Percentiles rank a stretch among this genome's conserved stretches.
phyloP scores from a whole-genome alignment of 73 alveolate genomes.

The Durusdinium trenchii region DNA sequence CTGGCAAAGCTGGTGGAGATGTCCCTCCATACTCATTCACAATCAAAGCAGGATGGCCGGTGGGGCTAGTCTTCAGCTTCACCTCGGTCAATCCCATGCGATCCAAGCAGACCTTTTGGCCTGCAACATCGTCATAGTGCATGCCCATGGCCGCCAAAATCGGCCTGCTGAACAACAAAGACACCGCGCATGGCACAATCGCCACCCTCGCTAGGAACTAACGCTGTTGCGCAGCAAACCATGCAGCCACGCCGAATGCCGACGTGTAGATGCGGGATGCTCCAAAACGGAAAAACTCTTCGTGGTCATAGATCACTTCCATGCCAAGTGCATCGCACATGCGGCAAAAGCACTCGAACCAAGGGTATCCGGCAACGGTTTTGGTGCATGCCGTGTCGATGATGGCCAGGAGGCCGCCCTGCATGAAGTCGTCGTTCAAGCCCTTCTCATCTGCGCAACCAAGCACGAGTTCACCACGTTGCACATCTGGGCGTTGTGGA shows the following conservation, averaged over 20 bases:
- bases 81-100: background rate
- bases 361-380: background rate
- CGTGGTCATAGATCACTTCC: background rate
- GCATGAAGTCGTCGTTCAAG: background rate
- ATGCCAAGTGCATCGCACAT: background rate
- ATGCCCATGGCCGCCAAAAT: background rate
- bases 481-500: background rate
- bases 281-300: background rate
- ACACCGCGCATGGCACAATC: background rate
- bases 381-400: too few species aligned
- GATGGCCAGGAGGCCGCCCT: background rate
- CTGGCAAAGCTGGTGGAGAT: constrained; percentile 19
- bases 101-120: background rate
- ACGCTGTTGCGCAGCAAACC: background rate
- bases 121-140: background rate
- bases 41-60: background rate
- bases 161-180: background rate
- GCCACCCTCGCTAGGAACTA: background rate
- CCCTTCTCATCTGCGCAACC: background rate
- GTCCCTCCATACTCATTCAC: background rate
- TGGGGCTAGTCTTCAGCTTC: background rate
- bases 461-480: background rate
- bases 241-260: background rate
- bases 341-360: background rate
- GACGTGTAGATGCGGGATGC: background rate